Evolutionary conservation across 1,284 basidiomycete species (phyloP), one percentile per base, ranked within the genome.

Genomic region (Waitea zeae): DNA sequence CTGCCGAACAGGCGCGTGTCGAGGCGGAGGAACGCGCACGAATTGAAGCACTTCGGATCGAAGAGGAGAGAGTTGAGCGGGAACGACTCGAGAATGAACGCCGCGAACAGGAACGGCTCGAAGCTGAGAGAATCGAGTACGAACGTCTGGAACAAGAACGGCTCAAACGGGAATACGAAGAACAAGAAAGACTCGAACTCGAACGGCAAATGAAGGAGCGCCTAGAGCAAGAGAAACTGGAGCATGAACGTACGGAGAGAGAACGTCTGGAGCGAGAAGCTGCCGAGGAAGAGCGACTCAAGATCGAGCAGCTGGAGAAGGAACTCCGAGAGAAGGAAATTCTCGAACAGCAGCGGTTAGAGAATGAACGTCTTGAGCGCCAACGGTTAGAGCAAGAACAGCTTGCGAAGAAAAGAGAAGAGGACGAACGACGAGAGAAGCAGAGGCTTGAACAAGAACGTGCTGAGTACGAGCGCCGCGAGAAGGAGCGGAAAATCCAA

Each of bases 381-480:
- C 49, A 53, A 38, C 51, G 48, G 24, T 31, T 28, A 11, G 34
- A 27, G 22, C 15, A 31, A 27, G 49, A 42, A 11, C 55, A 57
- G 40, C 51, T 46, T 31, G 40, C 37, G 34, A 35, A 38, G 38
- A 45, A 38, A 52, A 50, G 37, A 49, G 24, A 26, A 26, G 24
- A 46, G 42, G 50, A 51, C 35, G 49, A 50, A 42, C 48, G 46
- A 38, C 57, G 43, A 31, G 50, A 37, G 39, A 56, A 42, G 43
- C 51, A 38, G 48, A 63, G n/a, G n/a, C n/a, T n/a, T n/a, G n/a
- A n/a, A 50, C 44, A 59, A 52, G 56, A 66, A 53, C 36, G 52
- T 46, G 35, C 58, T 47, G 36, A 57, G 46, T n/a, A n/a, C 27
- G 57, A 44, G 52, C 58, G 59, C 51, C 45, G 36, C 45, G 46